These are phyloP conservation scores for Cladosporium sp. DNA, from an alignment of 2,329 filamentous ascomycete genomes.

Conservation along the genomic window DNA sequence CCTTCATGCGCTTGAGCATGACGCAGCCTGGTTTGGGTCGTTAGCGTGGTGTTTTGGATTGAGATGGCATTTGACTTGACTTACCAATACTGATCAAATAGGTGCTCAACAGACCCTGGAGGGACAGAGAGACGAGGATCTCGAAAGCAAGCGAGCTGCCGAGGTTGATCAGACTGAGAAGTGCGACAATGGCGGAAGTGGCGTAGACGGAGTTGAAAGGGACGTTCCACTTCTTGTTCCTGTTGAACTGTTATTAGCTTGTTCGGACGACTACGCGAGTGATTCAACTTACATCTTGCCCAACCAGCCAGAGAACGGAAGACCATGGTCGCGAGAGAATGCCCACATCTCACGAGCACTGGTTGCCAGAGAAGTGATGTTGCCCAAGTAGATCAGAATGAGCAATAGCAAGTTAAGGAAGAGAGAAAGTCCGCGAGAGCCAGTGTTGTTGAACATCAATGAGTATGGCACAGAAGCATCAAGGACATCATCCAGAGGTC, in stretches of 20 bases:
- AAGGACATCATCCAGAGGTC: conserved; percentile 25
- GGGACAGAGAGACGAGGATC: conserved; percentile 32
- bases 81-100: conserved; percentile 32
- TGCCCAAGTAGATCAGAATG: conserved; percentile 21
- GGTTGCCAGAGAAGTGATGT: conserved; percentile 16
- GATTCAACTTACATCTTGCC: conserved; percentile 22
- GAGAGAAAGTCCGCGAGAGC: conserved; percentile 17
- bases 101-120: conserved; percentile 31
- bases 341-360: conserved; percentile 43
- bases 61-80: background rate
- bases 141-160: conserved; percentile 32
- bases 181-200: conserved; percentile 25
- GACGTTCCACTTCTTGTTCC: conserved; percentile 20
- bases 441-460: conserved; percentile 23
- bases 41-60: background rate
- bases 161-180: conserved; percentile 34
- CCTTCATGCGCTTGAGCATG: conserved; percentile 18
- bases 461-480: conserved; percentile 18
- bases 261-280: no score
- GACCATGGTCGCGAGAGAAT: conserved; percentile 30
- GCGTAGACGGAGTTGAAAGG: conserved; percentile 33
- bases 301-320: conserved; percentile 31
- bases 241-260: background rate
- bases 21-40: conserved; percentile 19
- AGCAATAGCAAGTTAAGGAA: conserved; percentile 23